Conservation (phyloP, 2,329 filamentous ascomycete species). For the Pseudofabraea citricarpa region DNA sequence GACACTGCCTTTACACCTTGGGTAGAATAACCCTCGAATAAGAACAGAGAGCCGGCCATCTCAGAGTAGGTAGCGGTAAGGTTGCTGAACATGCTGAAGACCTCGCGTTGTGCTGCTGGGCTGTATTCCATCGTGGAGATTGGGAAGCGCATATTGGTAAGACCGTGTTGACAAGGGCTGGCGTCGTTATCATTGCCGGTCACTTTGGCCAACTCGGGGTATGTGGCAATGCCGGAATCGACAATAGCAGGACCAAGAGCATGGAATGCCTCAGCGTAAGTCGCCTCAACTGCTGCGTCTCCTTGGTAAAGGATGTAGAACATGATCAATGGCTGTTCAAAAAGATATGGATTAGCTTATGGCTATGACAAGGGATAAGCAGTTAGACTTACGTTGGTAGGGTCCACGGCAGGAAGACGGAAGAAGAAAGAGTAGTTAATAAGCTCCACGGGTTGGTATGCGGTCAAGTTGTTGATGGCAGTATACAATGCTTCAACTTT, state of each 20-base stretch:
- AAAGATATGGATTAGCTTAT: neutral
- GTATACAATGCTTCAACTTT: conserved; percentile 43
- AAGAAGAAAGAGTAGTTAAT: conserved; percentile 45
- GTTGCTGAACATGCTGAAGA: conserved; percentile 25
- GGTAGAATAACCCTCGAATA: conserved; percentile 50
- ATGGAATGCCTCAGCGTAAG: conserved; percentile 37
- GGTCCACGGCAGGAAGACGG: conserved; percentile 33
- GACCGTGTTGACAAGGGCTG: conserved; percentile 5
- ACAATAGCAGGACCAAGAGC: conserved; percentile 32
- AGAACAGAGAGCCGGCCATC: conserved; percentile 38
- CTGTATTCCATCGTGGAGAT: conserved; percentile 7
- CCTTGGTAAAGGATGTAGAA: conserved; percentile 38
- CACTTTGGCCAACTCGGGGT: conserved; percentile 39
- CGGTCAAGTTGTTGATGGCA: conserved; percentile 39
- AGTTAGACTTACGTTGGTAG: conserved; percentile 27
- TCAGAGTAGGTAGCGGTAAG: conserved; percentile 18
- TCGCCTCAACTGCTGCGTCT: conserved; percentile 32
- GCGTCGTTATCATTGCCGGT: conserved; percentile 36
- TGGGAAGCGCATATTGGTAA: conserved; percentile 6
- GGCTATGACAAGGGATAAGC: neutral
- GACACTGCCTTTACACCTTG: conserved; percentile 36
- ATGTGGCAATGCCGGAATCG: conserved; percentile 32
- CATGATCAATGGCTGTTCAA: conserved; percentile 30
- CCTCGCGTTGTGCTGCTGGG: conserved; percentile 1
- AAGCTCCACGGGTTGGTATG: conserved; percentile 37